Evolutionary conservation across 495 filamentous ascomycete genomes (phyloP), one percentile per base, ranked within the genome.

Genomic region (Podospora pseudoanserina): DNA sequence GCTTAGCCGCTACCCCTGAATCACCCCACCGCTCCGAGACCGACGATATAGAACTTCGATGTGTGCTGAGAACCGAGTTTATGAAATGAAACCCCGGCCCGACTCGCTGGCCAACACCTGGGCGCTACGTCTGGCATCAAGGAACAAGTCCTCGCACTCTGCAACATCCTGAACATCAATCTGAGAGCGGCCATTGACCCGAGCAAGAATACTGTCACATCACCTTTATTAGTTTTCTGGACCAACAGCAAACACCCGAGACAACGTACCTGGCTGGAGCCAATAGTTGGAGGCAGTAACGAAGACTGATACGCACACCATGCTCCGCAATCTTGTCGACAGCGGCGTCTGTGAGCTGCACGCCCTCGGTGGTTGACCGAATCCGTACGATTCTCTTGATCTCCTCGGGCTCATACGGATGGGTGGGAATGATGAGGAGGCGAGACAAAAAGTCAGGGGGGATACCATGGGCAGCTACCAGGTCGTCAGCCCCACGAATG

Each of bases 341-440:
- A 6, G 94, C 95, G 28, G 88, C 86, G 49, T 96, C 92, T 9
- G 89, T 88, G 64, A 97, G 89, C 69, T 83, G 85, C 26, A 97
- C 84, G 27, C 87, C 86, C 81, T 99, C 95, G 1, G 90, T 92
- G 72, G 86, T 88, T 11, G 91, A 87, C 44, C 95, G 91, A 71
- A 95, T 85, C 62, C 87, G 85, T 65, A 97, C 89, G 75, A 99
- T 99, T 26, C 87, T 86, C 80, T 91, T 91, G 79, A 99, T 94
- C 80, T 99, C 94, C 2, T 91, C 88, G 15, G 88, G 83, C 53
- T 87, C 84, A 78, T 97, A 99, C 4, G 91, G 86, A 72, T 90
- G 88, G 30, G 95, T 99, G 28, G 95, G 95, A 72, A 99, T 90
- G 79, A 99, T 98, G 72, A 99, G 90, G 19, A 97, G 87, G 54